Evolutionary conservation across 192 early-diverging fungal genomes (phyloP), one percentile per base, ranked within the genome.

Genomic region (Backusella mclennaniae): DNA sequence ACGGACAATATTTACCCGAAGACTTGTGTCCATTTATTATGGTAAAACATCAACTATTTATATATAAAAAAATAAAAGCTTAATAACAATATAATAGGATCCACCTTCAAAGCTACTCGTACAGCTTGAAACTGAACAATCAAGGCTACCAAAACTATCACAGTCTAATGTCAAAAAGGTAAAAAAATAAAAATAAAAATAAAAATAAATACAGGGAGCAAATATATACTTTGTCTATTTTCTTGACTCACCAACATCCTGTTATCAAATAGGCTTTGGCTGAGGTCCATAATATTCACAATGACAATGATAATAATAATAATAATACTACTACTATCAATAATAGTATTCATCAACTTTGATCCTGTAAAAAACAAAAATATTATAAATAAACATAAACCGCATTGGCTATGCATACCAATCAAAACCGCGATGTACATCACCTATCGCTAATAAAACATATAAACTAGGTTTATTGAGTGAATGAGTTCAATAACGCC

Each of bases 1-100:
- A 82, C 26, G 80, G 76, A 9, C 56, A 77, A 39, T 82, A 77
- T 74, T 75, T 82, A 33, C 80, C 80, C 21, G 69, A 77, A 8
- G 80, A 70, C 3, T 33, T 82, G 9, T 82, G 80, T 53, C 69
- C 80, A 29, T 82, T 82, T 68, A 82, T 82, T 35, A 74, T 56
- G 23, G 80, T 77, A 36, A 36, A 33, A 33, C 33, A 33, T 33
- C 33, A 33, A 33, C 33, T 33, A 33, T 33, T 33, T 33, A 33
- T 33, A 33, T 33, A 3, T 33, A 3, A 2, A 33, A 0, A 33
- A 33, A 33, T 33, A 3, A 33, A 33, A 33, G 33, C 33, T 59
- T 67, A 35, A 29, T 67, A 2, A 4, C 38, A 26, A 44, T 26
- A 0, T 26, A 39, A 39, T 66, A 77, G 76, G 69, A 77, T 33